These are phyloP conservation scores for Colletotrichum endophyticum DNA, from an alignment of 2,329 filamentous ascomycete species.

Conservation along the genomic window DNA sequence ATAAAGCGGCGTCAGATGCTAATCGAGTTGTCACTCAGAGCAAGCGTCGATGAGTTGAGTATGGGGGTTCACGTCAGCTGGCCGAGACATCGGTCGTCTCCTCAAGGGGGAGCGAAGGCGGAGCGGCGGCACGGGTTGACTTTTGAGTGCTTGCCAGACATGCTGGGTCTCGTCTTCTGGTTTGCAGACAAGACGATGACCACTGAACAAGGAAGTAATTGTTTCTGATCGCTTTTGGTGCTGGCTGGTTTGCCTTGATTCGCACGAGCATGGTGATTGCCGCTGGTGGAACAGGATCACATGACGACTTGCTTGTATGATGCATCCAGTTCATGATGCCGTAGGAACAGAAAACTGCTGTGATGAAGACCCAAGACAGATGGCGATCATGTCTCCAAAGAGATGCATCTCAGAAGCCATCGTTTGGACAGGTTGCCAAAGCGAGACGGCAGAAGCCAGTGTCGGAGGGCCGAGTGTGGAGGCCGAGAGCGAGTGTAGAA, in stretches of 20 bases:
- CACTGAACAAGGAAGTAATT: background rate
- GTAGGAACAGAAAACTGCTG: background rate
- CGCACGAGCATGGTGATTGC: background rate
- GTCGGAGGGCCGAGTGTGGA: background rate
- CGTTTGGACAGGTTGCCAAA: background rate
- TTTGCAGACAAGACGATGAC: background rate
- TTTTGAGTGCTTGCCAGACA: background rate
- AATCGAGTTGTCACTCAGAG: background rate
- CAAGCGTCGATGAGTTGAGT: background rate
- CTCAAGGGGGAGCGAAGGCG: background rate
- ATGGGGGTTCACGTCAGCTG: background rate
- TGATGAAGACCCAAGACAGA: background rate
- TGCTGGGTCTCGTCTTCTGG: background rate
- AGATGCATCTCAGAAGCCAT: background rate
- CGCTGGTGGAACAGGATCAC: background rate
- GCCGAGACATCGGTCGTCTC: background rate
- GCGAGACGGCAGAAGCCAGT: background rate
- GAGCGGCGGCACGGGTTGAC: background rate
- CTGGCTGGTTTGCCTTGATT: background rate
- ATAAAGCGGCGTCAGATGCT: background rate
- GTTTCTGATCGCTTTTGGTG: background rate
- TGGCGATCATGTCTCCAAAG: background rate
- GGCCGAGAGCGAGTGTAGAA: background rate
- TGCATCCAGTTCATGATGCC: background rate
- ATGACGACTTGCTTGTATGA: background rate